Base-by-base conservation (phyloP, 306 rosid species). In the Malus fusca region DNA sequence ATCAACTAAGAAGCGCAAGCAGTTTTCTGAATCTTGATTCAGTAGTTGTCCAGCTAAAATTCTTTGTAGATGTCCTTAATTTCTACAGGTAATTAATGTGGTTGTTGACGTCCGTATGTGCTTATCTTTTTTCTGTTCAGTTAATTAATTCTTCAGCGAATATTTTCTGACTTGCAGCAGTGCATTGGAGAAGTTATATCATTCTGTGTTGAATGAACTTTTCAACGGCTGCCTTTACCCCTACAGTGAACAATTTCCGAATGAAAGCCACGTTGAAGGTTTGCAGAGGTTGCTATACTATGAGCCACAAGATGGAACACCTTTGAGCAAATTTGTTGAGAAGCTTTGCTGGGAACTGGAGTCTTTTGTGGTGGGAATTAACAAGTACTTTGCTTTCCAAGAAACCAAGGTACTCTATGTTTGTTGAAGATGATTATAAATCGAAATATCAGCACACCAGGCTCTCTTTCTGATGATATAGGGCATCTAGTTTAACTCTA, bases 151-250 rank as follows among this genome's bases (percentile, higher is more conserved):
- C 68, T 78, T 64, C 68, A 40, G 63, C 67, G 30, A 68, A 76
- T 40, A 65, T 68, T 82, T 82, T 43, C 65, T 85, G 79, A 75
- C 81, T 40, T 71, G 62, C 92, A 90, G 98, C 79, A 84, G 83
- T 82, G 97, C 97, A 53, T 77, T 79, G 87, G 87, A 89, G 80
- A 92, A 85, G 82, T 79, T 90, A 77, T 84, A 92, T 79, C 77
- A 67, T 72, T 90, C 93, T 30, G 51, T 89, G 77, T 79, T 92
- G 82, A 82, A 71, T 68, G 85, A 86, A 81, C 78, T 80, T 78
- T 78, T 82, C 33, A 46, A 77, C 68, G 77, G 79, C 68, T 59
- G 77, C 70, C 51, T 66, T 80, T 73, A 85, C 73, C 72, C 87
- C 77, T 83, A 85, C 18, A 79, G 31, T 17, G 90, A 84, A 76